Conservation (phyloP, 768 basidiomycete species). For the Hygrophorus russula region DNA sequence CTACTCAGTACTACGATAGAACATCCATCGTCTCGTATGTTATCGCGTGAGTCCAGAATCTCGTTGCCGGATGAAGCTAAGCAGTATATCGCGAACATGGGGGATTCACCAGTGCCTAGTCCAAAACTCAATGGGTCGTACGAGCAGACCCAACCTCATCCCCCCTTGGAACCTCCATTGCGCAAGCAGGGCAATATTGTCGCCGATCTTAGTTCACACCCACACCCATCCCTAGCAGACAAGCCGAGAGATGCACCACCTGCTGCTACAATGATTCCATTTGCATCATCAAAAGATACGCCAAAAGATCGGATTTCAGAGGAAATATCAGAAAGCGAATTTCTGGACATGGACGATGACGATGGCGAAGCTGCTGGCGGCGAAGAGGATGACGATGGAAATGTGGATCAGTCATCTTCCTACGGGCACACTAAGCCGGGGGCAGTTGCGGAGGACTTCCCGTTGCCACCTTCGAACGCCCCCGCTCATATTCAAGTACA, state of each 20-base stretch:
- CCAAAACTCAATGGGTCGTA: slow-evolving; percentile 30
- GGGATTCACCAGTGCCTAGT: slow-evolving; percentile 50
- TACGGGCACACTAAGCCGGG: slow-evolving; percentile 27
- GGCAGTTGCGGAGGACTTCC: slow-evolving; percentile 40
- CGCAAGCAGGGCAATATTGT: background rate
- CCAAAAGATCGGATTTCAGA: background rate
- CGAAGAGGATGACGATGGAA: slow-evolving; percentile 27
- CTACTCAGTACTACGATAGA: too few relatives aligned
- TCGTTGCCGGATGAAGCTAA: slow-evolving; percentile 70
- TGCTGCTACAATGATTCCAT: background rate
- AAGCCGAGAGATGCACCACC: background rate
- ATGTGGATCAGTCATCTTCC: slow-evolving; percentile 11
- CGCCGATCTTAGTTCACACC: background rate
- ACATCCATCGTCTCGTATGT: slow-evolving; percentile 17
- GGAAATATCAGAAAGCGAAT: slow-evolving; percentile 24
- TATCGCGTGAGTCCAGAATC: slow-evolving; percentile 48
- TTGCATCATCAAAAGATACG: background rate
- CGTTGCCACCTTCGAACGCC: slow-evolving; percentile 26
- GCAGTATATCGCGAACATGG: slow-evolving; percentile 59
- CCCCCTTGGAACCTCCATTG: background rate
- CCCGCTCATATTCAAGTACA: slow-evolving; percentile 12
- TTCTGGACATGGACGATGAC: slow-evolving; percentile 55
- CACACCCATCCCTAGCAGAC: background rate
- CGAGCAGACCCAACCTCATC: background rate
- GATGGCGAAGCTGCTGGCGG: slow-evolving; percentile 32